Percentiles rank a stretch among this genome's conserved stretches.
Conservation (phyloP, 176 grass and related monocot species). For the Avena eriantha region DNA sequence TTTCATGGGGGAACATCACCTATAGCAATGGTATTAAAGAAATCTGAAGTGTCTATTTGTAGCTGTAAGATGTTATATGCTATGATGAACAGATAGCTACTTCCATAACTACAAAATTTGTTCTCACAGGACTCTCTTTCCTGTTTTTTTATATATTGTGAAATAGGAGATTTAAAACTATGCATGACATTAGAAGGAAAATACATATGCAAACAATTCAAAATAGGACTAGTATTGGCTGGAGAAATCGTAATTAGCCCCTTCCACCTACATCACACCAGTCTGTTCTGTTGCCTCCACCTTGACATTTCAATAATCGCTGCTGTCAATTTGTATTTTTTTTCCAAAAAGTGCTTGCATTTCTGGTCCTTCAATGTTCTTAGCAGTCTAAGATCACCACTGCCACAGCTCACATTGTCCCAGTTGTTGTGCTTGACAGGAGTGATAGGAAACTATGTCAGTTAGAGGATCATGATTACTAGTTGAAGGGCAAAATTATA, state of each 20-base stretch:
- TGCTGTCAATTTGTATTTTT: not conserved
- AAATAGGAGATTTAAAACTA: slow-evolving; percentile 18
- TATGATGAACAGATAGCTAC: not conserved
- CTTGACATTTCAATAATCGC: slow-evolving; percentile 20
- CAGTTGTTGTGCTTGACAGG: not conserved
- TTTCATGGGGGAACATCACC: not conserved
- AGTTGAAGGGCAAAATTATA: slow-evolving; percentile 18
- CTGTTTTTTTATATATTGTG: not conserved
- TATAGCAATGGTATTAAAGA: slow-evolving; percentile 4
- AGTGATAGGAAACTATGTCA: slow-evolving; percentile 24
- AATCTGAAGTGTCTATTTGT: not conserved
- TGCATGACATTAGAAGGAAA: not conserved
- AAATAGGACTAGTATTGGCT: not conserved
- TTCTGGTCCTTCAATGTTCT: not conserved
- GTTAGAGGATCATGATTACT: slow-evolving; percentile 30
- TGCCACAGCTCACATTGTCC: not conserved
- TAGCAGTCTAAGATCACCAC: not conserved
- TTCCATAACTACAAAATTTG: slow-evolving; percentile 14
- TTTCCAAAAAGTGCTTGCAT: not conserved
- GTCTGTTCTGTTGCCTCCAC: not conserved
- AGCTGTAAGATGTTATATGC: slow-evolving; percentile 17
- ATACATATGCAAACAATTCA: not conserved
- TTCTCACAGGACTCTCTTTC: not conserved
- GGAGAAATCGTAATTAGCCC: not conserved
- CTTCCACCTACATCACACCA: not conserved